Evolutionary conservation across 2,329 filamentous ascomycete genomes (phyloP), one percentile per base, ranked within the genome.

Genomic region (Fusarium hostae): DNA sequence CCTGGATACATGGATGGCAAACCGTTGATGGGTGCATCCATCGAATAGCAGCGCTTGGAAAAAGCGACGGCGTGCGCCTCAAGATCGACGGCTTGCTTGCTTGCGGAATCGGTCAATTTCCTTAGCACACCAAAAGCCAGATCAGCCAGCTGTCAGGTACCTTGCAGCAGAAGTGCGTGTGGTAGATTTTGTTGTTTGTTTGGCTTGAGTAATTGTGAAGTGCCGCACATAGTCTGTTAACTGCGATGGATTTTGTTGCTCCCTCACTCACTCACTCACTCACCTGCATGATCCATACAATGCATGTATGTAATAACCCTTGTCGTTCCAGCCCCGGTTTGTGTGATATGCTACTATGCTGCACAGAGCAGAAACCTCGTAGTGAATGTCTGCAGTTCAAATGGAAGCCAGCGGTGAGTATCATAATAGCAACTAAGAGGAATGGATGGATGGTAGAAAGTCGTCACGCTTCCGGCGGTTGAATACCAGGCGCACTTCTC

Each of bases 81-180:
- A 55, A 40, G 65, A 70, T 72, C 52, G 69, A 70, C 50, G 44
- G 56, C 59, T 59, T 57, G 47, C 48, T 70, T 70, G 52, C 54
- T 62, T 72, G 61, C 48, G 45, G 54, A 54, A 69, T 48, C 41
- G 68, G 37, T 40, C 47, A 44, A 71, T 63, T 39, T 56, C 47
- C 30, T 50, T 26, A 39, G 57, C 39, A 45, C 51, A 47, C 52
- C 44, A 56, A 54, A 55, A 50, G 26, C 39, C 40, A 52, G 26
- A 52, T 43, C 60, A 61, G 55, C 39, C 40, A 62, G 50, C 56
- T 54, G 56, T 54, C 58, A 70, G 66, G 58, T 54, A 72, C 65
- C 44, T 34, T 40, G 48, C 62, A 48, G 47, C 37, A 63, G 18
- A 59, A 37, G 22, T 28, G 41, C 40, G 22, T 15, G 18, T 35